Percentiles rank a stretch among this genome's conserved stretches.
phyloP scores from a whole-genome alignment of 2,329 filamentous ascomycete species.

The Drechslerella dactyloides region DNA sequence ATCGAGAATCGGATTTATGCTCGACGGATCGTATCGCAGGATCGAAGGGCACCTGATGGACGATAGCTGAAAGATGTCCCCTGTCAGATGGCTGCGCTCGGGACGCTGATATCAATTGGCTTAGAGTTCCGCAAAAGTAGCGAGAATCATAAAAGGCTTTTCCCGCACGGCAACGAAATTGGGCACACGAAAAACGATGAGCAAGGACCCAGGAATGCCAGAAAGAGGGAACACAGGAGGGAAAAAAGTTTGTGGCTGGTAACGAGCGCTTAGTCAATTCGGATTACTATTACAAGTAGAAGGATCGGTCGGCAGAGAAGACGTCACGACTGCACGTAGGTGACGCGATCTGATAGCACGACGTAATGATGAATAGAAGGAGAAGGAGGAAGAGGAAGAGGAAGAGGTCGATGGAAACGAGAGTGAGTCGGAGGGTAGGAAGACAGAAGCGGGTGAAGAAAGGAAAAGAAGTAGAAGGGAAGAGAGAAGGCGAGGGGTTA shows the following conservation, averaged over 20 bases:
- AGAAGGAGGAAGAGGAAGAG: slow-evolving; percentile 34
- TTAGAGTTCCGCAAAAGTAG: slow-evolving; percentile 34
- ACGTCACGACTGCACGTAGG: slow-evolving; percentile 49
- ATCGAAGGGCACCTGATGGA: slow-evolving; percentile 13
- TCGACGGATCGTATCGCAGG: slow-evolving; percentile 7
- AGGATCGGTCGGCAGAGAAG: slow-evolving; percentile 44
- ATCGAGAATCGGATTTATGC: slow-evolving; percentile 28
- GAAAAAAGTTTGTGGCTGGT: slow-evolving; percentile 41
- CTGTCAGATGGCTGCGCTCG: slow-evolving; percentile 33
- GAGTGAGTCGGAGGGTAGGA: slow-evolving; percentile 53
- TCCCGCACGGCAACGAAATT: slow-evolving; percentile 21
- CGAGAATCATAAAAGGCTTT: slow-evolving; percentile 33
- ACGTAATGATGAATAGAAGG: slow-evolving; percentile 41
- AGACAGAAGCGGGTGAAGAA: slow-evolving; percentile 51
- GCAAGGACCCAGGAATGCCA: slow-evolving; percentile 27
- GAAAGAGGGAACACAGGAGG: slow-evolving; percentile 12
- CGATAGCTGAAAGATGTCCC: slow-evolving; percentile 30
- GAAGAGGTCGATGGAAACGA: slow-evolving; percentile 4
- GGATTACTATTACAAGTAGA: slow-evolving; percentile 46
- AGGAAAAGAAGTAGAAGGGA: slow-evolving; percentile 53
- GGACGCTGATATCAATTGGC: slow-evolving; percentile 37
- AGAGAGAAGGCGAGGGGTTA: slow-evolving; percentile 49
- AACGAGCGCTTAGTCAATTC: slow-evolving; percentile 47
- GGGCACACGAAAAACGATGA: slow-evolving; percentile 42
- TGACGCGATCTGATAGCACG: slow-evolving; percentile 49